Base-by-base conservation (phyloP, 1,284 basidiomycete genomes). In the Papiliotrema nemorosa region DNA sequence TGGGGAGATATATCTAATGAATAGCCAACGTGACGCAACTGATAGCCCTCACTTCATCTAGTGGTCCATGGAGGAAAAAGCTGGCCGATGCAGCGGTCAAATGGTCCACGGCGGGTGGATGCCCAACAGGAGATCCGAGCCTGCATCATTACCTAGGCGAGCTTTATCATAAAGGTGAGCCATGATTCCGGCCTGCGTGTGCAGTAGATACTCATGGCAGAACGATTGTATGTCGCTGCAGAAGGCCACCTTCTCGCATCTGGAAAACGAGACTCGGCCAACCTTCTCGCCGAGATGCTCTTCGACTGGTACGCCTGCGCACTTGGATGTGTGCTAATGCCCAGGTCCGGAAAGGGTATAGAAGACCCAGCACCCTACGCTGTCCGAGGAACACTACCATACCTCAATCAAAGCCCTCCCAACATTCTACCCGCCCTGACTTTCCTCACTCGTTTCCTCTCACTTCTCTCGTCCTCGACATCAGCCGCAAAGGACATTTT, bases 141-240 rank as follows among this genome's bases (percentile, higher is more conserved):
- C 76, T 97, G 42, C 88, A 90, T 47, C 84, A 89, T 59, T 94
- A 94, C 70, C 74, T 92, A 47, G 92, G 90, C 6, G 86, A 92
- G 68, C 75, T 93, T 33, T 78, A 91, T 24, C 88, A 84, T 76
- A 92, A 90, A 80, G 91, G 90, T 87, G 54, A 33, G 77, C 58
- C 37, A 14, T 13, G 10, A 38, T 21, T 43, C 20, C 46, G 29
- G n/a, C 6, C 13, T 20, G 29, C 7, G 25, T 9, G 13, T 24
- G 6, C 40, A 21, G 21, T 29, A 6, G 27, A 14, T 25, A 18
- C 21, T 22, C 13, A 6, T 18, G 3, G 4, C 22, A 54, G 47
- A 55, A 25, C 51, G 49, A 24, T 47, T 41, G 18, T 90, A 85
- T 65, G 82, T 84, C 43, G 68, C 72, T 16, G 90, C 90, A 1